A percentile compares a stretch with the other conserved stretches of the same genome.
phyloP scores from a whole-genome alignment of 1,284 basidiomycete genomes.

The Anthracocystis panici-leucophaei region DNA sequence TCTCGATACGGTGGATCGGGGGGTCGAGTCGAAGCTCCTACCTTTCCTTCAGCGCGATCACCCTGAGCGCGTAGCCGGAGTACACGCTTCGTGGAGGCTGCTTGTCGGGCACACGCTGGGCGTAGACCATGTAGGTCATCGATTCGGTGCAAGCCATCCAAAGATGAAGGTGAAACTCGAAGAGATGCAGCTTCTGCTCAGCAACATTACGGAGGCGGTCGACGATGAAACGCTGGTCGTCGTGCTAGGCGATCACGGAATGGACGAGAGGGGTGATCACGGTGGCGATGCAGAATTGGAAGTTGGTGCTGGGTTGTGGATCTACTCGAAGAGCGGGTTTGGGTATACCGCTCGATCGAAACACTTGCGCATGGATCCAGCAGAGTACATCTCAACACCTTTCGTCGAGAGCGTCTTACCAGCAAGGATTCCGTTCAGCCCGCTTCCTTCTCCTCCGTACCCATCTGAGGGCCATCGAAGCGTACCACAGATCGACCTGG shows the following conservation, averaged over 20 bases:
- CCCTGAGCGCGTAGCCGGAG: constrained; percentile 15
- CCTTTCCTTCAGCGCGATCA: constrained; percentile 76
- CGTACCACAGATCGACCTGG: constrained; percentile 92
- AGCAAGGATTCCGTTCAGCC: constrained; percentile 48
- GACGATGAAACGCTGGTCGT: constrained; percentile 76
- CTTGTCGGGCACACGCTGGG: constrained; percentile 95
- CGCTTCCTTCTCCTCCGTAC: constrained; percentile 56
- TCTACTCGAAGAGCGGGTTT: constrained; percentile 74
- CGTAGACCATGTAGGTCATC: constrained; percentile 95
- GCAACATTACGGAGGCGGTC: constrained; percentile 44
- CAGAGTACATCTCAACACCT: constrained; percentile 22
- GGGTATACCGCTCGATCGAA: constrained; percentile 9
- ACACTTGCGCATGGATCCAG: constrained; percentile 8
- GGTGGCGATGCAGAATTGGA: constrained; percentile 91
- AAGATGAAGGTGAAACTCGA: constrained; percentile 85
- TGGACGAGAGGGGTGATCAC: constrained; percentile 95
- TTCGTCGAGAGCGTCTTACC: constrained; percentile 20
- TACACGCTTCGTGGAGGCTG: constrained; percentile 77
- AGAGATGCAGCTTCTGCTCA: constrained; percentile 72
- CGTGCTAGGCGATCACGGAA: constrained; percentile 95
- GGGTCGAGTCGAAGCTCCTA: constrained; percentile 85
- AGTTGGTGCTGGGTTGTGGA: constrained; percentile 87
- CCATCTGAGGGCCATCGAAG: constrained; percentile 73
- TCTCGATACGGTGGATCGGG: constrained; percentile 92
- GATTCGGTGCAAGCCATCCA: constrained; percentile 88